Conservation (phyloP, 2,329 filamentous ascomycete genomes). For the Clonostachys rosea region DNA sequence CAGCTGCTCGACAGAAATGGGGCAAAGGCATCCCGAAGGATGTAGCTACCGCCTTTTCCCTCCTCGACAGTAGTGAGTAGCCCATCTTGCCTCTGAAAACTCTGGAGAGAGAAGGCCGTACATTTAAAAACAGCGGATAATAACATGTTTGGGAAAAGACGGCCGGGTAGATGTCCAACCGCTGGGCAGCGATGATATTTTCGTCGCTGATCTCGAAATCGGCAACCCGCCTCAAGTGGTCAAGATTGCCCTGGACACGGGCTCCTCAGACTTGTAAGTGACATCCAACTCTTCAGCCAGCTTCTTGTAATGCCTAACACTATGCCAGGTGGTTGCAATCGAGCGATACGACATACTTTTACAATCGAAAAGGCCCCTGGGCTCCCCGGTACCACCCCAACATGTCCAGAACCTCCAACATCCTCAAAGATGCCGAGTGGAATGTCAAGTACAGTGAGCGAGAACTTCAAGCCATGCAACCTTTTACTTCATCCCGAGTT, state of each 20-base stretch:
- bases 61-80: conserved; percentile 19
- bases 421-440: conserved; percentile 40
- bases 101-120: background rate
- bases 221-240: conserved; percentile 42
- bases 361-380: conserved; percentile 25
- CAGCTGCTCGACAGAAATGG: conserved; percentile 25
- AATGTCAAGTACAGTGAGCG: conserved; percentile 39
- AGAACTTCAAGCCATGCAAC: conserved; percentile 4
- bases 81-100: background rate
- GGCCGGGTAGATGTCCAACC: conserved; percentile 25
- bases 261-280: conserved; percentile 58
- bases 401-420: conserved; percentile 34
- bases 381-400: conserved; percentile 35
- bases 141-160: conserved; percentile 12
- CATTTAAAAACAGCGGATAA: background rate
- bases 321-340: conserved; percentile 48
- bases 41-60: conserved; percentile 13
- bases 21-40: conserved; percentile 14
- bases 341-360: conserved; percentile 34
- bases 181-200: conserved; percentile 34
- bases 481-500: background rate
- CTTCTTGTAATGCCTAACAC: background rate
- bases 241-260: conserved; percentile 47
- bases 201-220: conserved; percentile 35
- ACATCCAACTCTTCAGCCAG: background rate